A percentile compares a stretch with the other conserved stretches of the same genome.
These are phyloP conservation scores for Akanthomyces muscarius DNA, from an alignment of 2,329 filamentous ascomycete species.

Conservation along the genomic window DNA sequence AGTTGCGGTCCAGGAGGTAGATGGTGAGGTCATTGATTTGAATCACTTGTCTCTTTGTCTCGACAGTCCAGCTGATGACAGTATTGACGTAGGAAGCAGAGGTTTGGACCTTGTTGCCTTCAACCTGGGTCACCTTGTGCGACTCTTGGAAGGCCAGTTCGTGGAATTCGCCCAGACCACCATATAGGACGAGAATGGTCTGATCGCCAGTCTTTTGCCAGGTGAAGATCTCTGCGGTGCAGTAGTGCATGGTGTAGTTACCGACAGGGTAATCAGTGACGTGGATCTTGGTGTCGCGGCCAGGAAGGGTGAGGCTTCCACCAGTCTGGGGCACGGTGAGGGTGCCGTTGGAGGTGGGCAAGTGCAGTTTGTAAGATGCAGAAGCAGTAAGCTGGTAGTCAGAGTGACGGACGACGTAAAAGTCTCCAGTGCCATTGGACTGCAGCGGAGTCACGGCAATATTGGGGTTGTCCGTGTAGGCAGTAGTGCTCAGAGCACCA, in stretches of 20 bases:
- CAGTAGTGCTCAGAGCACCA: conserved; percentile 15
- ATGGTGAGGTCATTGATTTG: conserved; percentile 6
- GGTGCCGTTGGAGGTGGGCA: conserved; percentile 51
- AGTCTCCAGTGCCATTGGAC: conserved; percentile 43
- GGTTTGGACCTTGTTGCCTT: neutral
- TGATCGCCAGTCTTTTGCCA: conserved; percentile 58
- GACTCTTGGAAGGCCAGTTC: conserved; percentile 47
- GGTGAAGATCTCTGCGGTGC: conserved; percentile 62
- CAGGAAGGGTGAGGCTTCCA: conserved; percentile 49
- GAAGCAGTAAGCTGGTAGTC: conserved; percentile 54
- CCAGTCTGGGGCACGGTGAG: conserved; percentile 54
- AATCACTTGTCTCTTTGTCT: neutral
- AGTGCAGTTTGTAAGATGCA: conserved; percentile 55
- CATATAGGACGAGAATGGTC: conserved; percentile 58
- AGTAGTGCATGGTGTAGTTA: conserved; percentile 56
- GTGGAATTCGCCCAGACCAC: conserved; percentile 54
- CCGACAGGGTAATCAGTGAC: conserved; percentile 61
- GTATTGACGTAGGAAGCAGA: neutral
- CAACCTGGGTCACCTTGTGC: conserved; percentile 8
- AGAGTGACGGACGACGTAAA: conserved; percentile 61
- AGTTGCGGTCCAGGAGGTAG: conserved; percentile 45
- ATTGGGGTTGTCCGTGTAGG: conserved; percentile 35
- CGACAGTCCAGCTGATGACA: conserved; percentile 13
- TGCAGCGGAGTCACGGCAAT: conserved; percentile 58
- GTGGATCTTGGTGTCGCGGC: conserved; percentile 60